Evolutionary conservation across 2,329 filamentous ascomycete species (phyloP).

Genomic region (Neonectria neomacrospora): DNA sequence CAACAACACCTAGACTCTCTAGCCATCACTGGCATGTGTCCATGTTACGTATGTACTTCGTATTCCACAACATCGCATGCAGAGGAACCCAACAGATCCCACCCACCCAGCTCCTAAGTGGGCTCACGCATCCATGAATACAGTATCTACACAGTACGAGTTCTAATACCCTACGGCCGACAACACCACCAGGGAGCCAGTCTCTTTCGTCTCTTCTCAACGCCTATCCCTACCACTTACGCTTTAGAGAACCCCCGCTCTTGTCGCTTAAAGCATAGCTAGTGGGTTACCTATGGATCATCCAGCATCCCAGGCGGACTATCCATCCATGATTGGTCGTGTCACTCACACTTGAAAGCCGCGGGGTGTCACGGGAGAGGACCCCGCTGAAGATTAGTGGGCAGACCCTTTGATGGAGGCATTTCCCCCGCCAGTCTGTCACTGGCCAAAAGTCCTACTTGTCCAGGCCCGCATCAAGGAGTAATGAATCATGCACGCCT

Average conservation of each 20-base stretch:
- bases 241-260: neutral
- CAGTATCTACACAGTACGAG: slow-evolving; percentile 6
- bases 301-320: neutral
- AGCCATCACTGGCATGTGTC: neutral
- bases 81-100: neutral
- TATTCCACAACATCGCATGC: neutral
- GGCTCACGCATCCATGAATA: neutral
- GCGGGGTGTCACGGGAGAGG: neutral
- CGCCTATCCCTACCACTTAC: neutral
- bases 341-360: neutral
- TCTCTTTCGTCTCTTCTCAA: neutral
- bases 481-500: too few species aligned
- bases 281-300: neutral
- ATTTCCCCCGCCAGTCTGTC: neutral
- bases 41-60: neutral
- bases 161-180: neutral
- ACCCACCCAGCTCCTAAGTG: neutral
- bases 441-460: too few species aligned
- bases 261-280: neutral
- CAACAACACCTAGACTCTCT: neutral
- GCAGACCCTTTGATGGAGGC: neutral
- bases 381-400: neutral
- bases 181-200: neutral
- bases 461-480: too few species aligned
- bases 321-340: neutral